Conservation (phyloP, 306 rosid genomes). For the Benincasa hispida region DNA sequence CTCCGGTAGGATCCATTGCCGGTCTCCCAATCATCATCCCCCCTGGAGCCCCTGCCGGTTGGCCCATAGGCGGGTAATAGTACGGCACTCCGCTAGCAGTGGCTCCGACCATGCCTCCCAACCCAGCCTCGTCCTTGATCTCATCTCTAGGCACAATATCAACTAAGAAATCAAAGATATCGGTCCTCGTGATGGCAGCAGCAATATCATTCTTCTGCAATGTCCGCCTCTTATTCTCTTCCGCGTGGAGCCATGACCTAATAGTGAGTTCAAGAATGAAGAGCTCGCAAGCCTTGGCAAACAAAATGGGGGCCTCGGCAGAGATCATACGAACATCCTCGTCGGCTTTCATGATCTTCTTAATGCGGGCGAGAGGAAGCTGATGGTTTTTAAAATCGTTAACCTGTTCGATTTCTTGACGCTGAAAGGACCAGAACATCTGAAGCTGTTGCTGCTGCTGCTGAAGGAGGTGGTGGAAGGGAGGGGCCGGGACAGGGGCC, state of each 20-base stretch:
- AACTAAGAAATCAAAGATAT: slow-evolving; percentile 74
- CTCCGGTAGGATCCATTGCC: slow-evolving; percentile 72
- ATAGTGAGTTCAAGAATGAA: slow-evolving; percentile 98
- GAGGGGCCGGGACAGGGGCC: slow-evolving; percentile 24
- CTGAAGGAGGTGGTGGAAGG: slow-evolving; percentile 87
- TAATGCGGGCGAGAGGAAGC: slow-evolving; percentile 93
- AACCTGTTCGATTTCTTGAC: slow-evolving; percentile 81
- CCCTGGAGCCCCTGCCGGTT: slow-evolving; percentile 46
- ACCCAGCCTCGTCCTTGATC: slow-evolving; percentile 68
- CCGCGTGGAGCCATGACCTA: slow-evolving; percentile 98
- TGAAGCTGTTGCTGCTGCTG: slow-evolving; percentile 95
- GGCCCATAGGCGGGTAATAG: slow-evolving; percentile 83
- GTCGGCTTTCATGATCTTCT: slow-evolving; percentile 99
- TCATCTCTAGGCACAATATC: slow-evolving; percentile 95
- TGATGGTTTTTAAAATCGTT: slow-evolving; percentile 98
- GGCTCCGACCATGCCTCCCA: slow-evolving; percentile 42
- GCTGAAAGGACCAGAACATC: slow-evolving; percentile 87
- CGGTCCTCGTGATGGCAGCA: slow-evolving; percentile 87
- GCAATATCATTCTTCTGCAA: slow-evolving; percentile 94
- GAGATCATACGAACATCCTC: slow-evolving; percentile 99
- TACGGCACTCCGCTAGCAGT: slow-evolving; percentile 78
- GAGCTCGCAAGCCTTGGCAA: slow-evolving; percentile 96
- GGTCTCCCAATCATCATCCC: slow-evolving; percentile 90
- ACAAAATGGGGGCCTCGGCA: slow-evolving; percentile 83
- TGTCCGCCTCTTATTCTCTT: slow-evolving; percentile 89